Conservation (phyloP, 495 filamentous ascomycete genomes). For the Cenococcum geophilum region DNA sequence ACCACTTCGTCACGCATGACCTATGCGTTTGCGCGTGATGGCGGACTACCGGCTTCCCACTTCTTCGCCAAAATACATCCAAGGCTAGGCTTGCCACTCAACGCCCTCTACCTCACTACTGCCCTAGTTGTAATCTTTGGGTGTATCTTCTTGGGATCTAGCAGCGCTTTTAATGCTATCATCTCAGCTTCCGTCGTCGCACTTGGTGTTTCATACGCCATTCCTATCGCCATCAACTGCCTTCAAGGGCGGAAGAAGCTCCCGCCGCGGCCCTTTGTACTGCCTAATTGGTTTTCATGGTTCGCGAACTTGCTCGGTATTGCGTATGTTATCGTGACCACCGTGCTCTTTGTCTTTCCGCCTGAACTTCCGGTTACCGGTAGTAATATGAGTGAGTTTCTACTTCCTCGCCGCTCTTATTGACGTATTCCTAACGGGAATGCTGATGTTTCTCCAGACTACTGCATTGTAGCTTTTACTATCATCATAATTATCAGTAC, state of each 20-base stretch:
- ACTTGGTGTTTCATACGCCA: conserved; percentile 65
- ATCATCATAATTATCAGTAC: conserved; percentile 60
- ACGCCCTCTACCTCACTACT: conserved; percentile 62
- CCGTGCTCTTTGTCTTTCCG: conserved; percentile 71
- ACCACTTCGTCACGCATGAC: conserved; percentile 72
- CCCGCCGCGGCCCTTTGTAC: conserved; percentile 55
- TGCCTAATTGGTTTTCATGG: conserved; percentile 56
- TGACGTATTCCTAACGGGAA: not conserved
- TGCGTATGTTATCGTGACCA: conserved; percentile 59
- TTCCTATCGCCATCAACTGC: conserved; percentile 63
- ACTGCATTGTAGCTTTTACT: conserved; percentile 63
- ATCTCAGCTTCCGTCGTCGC: conserved; percentile 65
- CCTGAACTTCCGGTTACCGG: conserved; percentile 59
- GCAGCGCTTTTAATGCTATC: conserved; percentile 61
- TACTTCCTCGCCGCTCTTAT: conserved; percentile 25
- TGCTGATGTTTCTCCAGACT: conserved; percentile 32
- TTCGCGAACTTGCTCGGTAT: conserved; percentile 59
- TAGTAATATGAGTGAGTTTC: conserved; percentile 61
- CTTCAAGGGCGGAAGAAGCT: conserved; percentile 59
- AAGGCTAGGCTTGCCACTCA: conserved; percentile 59
- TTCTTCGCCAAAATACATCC: conserved; percentile 61
- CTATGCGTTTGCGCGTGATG: conserved; percentile 68
- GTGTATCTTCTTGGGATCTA: conserved; percentile 68
- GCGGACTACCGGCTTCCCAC: conserved; percentile 60
- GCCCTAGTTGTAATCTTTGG: conserved; percentile 62